phyloP scores from a whole-genome alignment of 257 asterid genomes.

The Jasminum sambac region DNA sequence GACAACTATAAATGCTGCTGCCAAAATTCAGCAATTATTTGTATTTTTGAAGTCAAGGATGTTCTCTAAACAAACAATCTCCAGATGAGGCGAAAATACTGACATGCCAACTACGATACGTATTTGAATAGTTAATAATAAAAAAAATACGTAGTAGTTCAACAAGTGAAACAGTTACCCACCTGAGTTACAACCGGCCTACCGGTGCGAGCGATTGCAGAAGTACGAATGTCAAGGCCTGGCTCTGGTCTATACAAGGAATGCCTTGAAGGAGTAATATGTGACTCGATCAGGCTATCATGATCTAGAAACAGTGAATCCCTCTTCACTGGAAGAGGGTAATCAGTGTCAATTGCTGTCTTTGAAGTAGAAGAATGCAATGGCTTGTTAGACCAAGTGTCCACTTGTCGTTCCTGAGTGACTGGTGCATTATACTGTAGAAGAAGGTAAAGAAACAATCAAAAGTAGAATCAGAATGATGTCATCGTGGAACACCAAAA shows the following conservation, averaged over 20 bases:
- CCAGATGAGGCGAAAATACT: not conserved
- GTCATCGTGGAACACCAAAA: constrained; percentile 3
- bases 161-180: constrained; percentile 22
- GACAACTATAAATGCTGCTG: not conserved
- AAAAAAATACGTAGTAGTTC: not conserved
- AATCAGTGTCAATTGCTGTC: constrained; percentile 44
- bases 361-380: constrained; percentile 42
- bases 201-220: constrained; percentile 51
- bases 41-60: not conserved
- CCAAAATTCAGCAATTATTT: not conserved
- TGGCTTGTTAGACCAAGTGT: constrained; percentile 59
- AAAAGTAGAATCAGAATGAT: not conserved
- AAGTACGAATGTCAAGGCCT: constrained; percentile 54
- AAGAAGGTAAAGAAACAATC: constrained; percentile 12
- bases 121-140: not conserved
- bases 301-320: constrained; percentile 55
- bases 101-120: not conserved
- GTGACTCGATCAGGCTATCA: constrained; percentile 56
- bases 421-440: constrained; percentile 51
- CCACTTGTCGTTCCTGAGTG: constrained; percentile 64
- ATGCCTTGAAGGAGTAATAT: constrained; percentile 44
- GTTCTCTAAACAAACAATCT: not conserved
- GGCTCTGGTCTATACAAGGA: constrained; percentile 62
- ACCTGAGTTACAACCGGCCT: constrained; percentile 88
- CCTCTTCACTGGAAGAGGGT: constrained; percentile 54